Conservation (phyloP, 176 grass and related monocot species). For the Hordeum vulgare region DNA sequence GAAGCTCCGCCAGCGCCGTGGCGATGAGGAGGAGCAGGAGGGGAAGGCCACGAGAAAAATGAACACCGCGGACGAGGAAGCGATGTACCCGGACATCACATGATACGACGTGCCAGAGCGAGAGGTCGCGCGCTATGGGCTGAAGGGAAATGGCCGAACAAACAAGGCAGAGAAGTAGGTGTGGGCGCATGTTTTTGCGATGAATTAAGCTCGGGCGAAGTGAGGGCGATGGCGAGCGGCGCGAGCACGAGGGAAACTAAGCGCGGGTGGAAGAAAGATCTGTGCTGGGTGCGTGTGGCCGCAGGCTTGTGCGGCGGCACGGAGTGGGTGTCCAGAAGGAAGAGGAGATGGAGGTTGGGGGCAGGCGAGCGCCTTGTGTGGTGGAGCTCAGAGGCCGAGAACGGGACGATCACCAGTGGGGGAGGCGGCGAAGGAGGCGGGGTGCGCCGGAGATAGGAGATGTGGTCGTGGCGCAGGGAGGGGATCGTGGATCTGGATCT, state of each 20-base stretch:
- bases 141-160: neutral
- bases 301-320: neutral
- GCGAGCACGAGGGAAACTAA: slow-evolving; percentile 27
- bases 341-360: slow-evolving; percentile 17
- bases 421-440: too few relatives aligned
- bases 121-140: neutral
- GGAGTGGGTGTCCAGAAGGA: neutral
- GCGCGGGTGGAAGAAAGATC: neutral
- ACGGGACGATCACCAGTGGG: too few relatives aligned
- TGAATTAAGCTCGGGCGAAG: too few relatives aligned
- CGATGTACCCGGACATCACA: slow-evolving; percentile 18
- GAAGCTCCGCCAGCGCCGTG: neutral
- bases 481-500: too few relatives aligned
- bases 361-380: neutral
- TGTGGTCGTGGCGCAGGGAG: too few relatives aligned
- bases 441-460: too few relatives aligned
- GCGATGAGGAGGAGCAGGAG: neutral
- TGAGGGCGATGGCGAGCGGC: neutral
- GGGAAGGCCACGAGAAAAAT: slow-evolving; percentile 14
- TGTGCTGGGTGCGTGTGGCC: neutral
- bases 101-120: neutral
- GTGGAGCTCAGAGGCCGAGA: slow-evolving; percentile 12
- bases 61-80: slow-evolving; percentile 25
- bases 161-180: neutral
- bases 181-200: too few relatives aligned